Evolutionary conservation across 2,329 filamentous ascomycete genomes (phyloP), one percentile per base, ranked within the genome.

Genomic region (Xylariaceae sp.): DNA sequence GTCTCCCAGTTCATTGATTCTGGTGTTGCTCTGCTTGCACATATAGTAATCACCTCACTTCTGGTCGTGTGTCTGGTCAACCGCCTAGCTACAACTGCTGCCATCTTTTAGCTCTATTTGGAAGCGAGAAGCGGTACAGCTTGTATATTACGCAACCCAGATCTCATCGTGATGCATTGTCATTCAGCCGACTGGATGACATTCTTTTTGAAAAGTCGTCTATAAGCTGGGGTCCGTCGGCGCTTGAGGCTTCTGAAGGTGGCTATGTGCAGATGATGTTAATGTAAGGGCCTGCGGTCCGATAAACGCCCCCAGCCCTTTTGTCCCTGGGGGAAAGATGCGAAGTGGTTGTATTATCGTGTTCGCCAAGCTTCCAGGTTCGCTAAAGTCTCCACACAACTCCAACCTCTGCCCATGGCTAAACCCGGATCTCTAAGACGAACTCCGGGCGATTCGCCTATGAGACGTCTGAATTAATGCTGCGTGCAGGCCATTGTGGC

Each of bases 211-310:
- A 50, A 53, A 26, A 60, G 56, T 56, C 47, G 52, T 52, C 56
- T 53, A 40, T 50, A 47, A 58, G 46, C 42, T 58, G 58, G 33
- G 49, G 45, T 48, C 53, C 44, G 30, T 54, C 23, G 49, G 53
- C 53, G 54, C 49, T 57, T 47, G 52, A 51, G 21, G 53, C 43
- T 35, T 57, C 35, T 51, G 48, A 58, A 36, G 48, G 24, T 50
- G 53, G 54, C 50, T 57, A 53, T 45, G 42, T 52, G 64, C 45
- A 62, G 62, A 43, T 52, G 52, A 63, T 58, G 59, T 67, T 66
- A 65, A 65, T 61, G 62, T 62, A 67, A 70, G 69, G 70, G 64
- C 68, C 64, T 67, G 59, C 70, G 70, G 69, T 70, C 70, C 70
- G 70, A 70, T 57, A 59, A 58, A 50, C 58, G 55, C 59, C 63